Conservation (phyloP, 306 rosid genomes). For the Lablab purpureus region DNA sequence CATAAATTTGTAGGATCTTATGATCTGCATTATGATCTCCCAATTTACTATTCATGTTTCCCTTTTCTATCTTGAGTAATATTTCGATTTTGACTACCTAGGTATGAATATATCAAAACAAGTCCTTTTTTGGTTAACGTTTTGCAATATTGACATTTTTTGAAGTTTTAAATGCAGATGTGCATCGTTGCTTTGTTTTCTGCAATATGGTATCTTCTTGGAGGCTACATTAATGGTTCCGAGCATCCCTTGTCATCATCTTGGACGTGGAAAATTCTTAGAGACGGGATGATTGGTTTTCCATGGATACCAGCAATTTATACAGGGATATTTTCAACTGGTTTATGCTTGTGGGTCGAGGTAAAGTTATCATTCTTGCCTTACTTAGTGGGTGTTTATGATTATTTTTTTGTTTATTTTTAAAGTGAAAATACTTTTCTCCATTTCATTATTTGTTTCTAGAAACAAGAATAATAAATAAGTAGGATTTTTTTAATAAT, state of each 20-base stretch:
- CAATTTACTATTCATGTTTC: no score
- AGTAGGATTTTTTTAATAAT: background rate
- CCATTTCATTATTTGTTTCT: background rate
- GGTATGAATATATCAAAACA: background rate
- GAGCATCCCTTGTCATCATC: constrained; percentile 52
- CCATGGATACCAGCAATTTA: constrained; percentile 88
- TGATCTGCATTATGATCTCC: no score
- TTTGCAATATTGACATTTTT: constrained; percentile 24
- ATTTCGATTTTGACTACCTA: no score
- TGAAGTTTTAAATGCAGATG: constrained; percentile 53
- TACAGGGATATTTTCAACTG: constrained; percentile 79
- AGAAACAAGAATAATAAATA: background rate
- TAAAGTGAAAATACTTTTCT: background rate
- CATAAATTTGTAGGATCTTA: no score
- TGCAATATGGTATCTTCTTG: constrained; percentile 63
- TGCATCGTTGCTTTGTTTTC: constrained; percentile 69
- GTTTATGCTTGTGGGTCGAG: constrained; percentile 84
- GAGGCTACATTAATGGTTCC: constrained; percentile 54
- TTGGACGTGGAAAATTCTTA: constrained; percentile 61
- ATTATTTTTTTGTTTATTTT: background rate
- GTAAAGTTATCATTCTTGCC: constrained; percentile 47
- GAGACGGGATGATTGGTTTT: constrained; percentile 65
- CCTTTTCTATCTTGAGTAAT: no score
- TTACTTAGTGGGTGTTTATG: background rate
- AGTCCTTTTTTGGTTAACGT: constrained; percentile 14